Conservation (phyloP, 2,329 filamentous ascomycete genomes). For the Karstenula rhodostoma region DNA sequence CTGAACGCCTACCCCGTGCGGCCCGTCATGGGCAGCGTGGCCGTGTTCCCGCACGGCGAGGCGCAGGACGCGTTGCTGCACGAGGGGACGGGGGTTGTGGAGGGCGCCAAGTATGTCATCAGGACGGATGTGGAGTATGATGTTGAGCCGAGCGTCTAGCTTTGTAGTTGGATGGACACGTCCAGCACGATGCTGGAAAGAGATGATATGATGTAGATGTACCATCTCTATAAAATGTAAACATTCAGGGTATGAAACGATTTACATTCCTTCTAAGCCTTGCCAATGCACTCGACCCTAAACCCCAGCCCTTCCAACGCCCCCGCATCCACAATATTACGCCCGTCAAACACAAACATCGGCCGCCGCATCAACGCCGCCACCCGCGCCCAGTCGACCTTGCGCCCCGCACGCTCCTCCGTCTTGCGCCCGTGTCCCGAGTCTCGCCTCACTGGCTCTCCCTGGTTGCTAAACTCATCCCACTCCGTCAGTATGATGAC, state of each 20-base stretch:
- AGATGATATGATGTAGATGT: not conserved
- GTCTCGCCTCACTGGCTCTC: not conserved
- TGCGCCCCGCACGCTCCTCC: not conserved
- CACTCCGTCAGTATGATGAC: constrained; percentile 14
- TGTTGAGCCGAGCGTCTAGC: constrained; percentile 49
- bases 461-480: constrained; percentile 12
- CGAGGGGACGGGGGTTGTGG: constrained; percentile 74
- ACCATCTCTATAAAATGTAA: not conserved
- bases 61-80: constrained; percentile 70
- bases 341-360: constrained; percentile 11
- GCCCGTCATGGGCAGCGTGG: constrained; percentile 73
- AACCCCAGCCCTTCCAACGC: constrained; percentile 7
- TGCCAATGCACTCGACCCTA: constrained; percentile 5
- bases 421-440: not conserved
- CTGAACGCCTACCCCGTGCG: constrained; percentile 75
- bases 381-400: not conserved
- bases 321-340: constrained; percentile 6
- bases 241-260: not conserved
- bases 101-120: constrained; percentile 73
- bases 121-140: constrained; percentile 77
- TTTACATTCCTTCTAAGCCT: not conserved
- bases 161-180: no score
- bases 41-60: constrained; percentile 75
- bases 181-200: no score
- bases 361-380: constrained; percentile 8